Evolutionary conservation across 805 yeast genomes (phyloP).

Genomic region (Candida corydali): DNA sequence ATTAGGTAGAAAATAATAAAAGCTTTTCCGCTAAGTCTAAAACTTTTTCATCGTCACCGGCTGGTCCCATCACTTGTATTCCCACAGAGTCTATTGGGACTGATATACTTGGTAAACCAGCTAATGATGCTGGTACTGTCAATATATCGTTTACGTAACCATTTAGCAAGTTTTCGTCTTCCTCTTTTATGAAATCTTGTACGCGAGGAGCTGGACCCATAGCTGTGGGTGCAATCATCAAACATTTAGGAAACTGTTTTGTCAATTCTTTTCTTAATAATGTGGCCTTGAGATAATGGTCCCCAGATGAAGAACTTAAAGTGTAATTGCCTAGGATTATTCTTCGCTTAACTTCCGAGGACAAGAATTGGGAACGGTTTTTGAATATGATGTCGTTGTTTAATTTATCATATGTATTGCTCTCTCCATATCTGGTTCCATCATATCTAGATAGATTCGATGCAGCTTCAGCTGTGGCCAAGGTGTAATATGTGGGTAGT

Average conservation of each 20-base stretch:
- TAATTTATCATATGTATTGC: constrained; percentile 24
- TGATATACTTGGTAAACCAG: constrained; percentile 84
- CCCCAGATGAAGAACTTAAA: constrained; percentile 68
- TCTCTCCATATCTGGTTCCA: constrained; percentile 79
- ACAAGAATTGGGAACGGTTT: constrained; percentile 68
- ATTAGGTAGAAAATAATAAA: constrained; percentile 52
- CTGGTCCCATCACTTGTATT: constrained; percentile 81
- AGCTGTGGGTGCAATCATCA: constrained; percentile 74
- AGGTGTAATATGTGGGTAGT: constrained; percentile 78
- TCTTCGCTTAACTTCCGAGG: constrained; percentile 79
- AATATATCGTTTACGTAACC: constrained; percentile 78
- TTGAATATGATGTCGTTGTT: constrained; percentile 19
- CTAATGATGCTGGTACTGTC: constrained; percentile 86
- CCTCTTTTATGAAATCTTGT: constrained; percentile 33
- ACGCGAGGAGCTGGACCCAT: constrained; percentile 52
- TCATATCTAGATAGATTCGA: constrained; percentile 89
- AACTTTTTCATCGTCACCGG: constrained; percentile 70
- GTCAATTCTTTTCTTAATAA: constrained; percentile 56
- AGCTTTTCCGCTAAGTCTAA: constrained; percentile 32
- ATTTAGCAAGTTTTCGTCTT: constrained; percentile 45
- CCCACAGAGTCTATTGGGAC: constrained; percentile 66
- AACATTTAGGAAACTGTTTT: constrained; percentile 61
- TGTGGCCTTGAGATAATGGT: constrained; percentile 76
- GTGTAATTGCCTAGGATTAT: constrained; percentile 84
- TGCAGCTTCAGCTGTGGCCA: constrained; percentile 91